Conservation (phyloP, 2,329 filamentous ascomycete genomes). For the Parastagonospora avenae region DNA sequence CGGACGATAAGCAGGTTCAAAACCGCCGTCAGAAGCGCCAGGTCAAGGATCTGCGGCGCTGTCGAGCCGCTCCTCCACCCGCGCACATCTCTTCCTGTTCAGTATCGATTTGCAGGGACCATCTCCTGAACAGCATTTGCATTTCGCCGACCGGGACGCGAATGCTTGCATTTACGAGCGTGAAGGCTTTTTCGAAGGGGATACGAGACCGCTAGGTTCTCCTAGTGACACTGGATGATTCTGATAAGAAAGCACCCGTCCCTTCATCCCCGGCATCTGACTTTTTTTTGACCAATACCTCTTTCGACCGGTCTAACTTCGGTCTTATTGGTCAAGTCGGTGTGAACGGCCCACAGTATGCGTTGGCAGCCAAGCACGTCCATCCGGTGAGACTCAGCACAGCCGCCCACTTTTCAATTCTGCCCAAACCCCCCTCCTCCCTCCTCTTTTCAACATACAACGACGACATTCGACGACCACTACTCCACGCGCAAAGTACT, state of each 20-base stretch:
- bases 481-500: constrained; percentile 17
- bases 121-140: constrained; percentile 21
- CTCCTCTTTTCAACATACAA: constrained; percentile 30
- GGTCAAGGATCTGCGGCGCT: constrained; percentile 22
- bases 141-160: constrained; percentile 31
- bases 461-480: constrained; percentile 19
- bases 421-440: constrained; percentile 32
- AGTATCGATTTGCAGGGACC: constrained; percentile 25
- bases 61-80: constrained; percentile 24
- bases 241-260: constrained; percentile 44
- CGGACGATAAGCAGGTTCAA: constrained; percentile 18
- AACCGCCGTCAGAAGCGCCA: constrained; percentile 12
- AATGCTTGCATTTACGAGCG: constrained; percentile 18
- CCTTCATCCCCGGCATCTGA: constrained; percentile 24
- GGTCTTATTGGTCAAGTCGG: constrained; percentile 22
- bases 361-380: constrained; percentile 44
- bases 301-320: constrained; percentile 21
- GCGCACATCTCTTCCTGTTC: constrained; percentile 33
- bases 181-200: constrained; percentile 22
- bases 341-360: constrained; percentile 39
- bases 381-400: constrained; percentile 34
- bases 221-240: constrained; percentile 21
- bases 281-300: constrained; percentile 39
- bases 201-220: constrained; percentile 20
- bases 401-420: constrained; percentile 30